Conservation (phyloP, 1,139 yeast species). For the Sugiyamaella grinbergsii region DNA sequence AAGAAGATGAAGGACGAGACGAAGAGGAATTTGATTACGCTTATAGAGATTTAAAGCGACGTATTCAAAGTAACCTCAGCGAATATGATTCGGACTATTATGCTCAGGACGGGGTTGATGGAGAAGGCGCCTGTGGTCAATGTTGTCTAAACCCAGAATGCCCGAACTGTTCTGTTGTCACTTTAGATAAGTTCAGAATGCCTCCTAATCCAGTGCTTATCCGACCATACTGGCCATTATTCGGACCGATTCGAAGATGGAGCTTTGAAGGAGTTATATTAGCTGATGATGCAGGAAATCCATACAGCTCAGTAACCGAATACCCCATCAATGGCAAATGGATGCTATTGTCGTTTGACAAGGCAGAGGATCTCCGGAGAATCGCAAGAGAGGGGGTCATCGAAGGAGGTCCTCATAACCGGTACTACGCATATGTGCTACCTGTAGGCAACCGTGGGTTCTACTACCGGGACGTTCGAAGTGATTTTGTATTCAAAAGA, state of each 20-base stretch:
- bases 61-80: background rate
- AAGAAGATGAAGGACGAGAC: constrained; percentile 4
- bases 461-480: constrained; percentile 22
- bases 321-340: constrained; percentile 21
- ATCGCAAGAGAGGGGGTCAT: constrained; percentile 23
- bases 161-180: constrained; percentile 23
- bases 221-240: constrained; percentile 20
- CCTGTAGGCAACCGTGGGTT: constrained; percentile 26
- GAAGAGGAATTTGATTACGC: background rate
- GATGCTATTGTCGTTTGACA: constrained; percentile 20
- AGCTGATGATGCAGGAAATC: constrained; percentile 15
- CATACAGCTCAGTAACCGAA: constrained; percentile 19
- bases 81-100: constrained; percentile 20
- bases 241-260: constrained; percentile 4
- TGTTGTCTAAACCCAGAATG: constrained; percentile 29
- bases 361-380: constrained; percentile 15
- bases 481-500: constrained; percentile 10
- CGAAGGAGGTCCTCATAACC: constrained; percentile 9
- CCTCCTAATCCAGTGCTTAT: constrained; percentile 27
- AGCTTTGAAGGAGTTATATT: constrained; percentile 8
- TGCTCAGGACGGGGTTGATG: constrained; percentile 1
- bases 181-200: constrained; percentile 23
- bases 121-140: constrained; percentile 17
- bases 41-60: no score
- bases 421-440: constrained; percentile 22